Percentiles rank a stretch among this genome's conserved stretches.
Evolutionary conservation across 768 basidiomycete species (phyloP).

Genomic region (Leccinellum rugosiceps): DNA sequence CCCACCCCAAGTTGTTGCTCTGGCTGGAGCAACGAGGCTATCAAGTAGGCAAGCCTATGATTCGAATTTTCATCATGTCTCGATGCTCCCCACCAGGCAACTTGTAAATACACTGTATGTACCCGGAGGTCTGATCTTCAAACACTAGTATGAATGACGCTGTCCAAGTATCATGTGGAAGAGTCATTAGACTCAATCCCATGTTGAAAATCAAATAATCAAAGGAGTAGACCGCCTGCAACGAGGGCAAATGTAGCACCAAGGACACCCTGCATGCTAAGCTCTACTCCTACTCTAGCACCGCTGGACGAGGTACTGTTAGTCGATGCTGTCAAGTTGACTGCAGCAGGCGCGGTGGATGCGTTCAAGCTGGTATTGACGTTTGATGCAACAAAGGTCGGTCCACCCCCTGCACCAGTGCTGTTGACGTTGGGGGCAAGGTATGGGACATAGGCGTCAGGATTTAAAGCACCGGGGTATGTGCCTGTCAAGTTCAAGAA

Average conservation of each 20-base stretch:
- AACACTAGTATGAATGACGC: background rate
- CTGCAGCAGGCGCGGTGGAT: conserved; percentile 34
- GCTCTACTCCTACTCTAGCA: background rate
- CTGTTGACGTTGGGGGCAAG: conserved; percentile 40
- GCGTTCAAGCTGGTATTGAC: conserved; percentile 36
- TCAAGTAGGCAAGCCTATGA: no score
- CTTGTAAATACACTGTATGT: background rate
- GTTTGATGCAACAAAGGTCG: conserved; percentile 36
- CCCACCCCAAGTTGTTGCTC: no score
- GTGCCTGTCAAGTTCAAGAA: conserved; percentile 40
- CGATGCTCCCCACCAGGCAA: no score
- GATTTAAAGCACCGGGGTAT: conserved; percentile 44
- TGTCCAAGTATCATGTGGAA: background rate
- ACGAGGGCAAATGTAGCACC: conserved; percentile 4
- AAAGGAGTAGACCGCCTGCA: conserved; percentile 10
- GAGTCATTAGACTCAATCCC: background rate
- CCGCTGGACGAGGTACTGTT: background rate
- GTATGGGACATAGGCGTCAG: conserved; percentile 40
- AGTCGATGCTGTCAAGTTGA: conserved; percentile 33
- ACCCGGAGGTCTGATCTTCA: background rate
- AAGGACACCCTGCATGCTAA: conserved; percentile 6
- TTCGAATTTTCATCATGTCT: no score
- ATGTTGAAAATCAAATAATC: background rate
- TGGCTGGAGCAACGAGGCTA: no score
- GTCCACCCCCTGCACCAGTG: conserved; percentile 41